phyloP scores from a whole-genome alignment of 768 basidiomycete species.

The Russula lepida region DNA sequence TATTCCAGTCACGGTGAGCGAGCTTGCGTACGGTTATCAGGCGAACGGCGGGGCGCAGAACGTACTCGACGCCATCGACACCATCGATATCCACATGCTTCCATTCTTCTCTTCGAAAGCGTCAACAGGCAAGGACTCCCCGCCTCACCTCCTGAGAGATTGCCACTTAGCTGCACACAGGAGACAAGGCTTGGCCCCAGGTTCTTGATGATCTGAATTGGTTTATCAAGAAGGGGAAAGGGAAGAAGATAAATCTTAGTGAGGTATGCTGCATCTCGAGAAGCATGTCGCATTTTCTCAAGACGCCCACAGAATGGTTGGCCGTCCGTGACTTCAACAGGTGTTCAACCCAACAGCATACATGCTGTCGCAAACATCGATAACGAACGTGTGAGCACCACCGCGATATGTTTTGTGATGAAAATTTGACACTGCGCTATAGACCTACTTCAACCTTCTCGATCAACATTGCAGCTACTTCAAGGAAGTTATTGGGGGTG shows the following conservation, averaged over 20 bases:
- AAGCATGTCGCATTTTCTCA: neutral
- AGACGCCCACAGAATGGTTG: slow-evolving; percentile 54
- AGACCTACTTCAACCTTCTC: slow-evolving; percentile 62
- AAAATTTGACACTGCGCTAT: neutral
- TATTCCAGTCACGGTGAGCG: slow-evolving; percentile 60
- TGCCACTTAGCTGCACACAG: slow-evolving; percentile 26
- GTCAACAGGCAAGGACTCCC: slow-evolving; percentile 39
- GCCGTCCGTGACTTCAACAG: slow-evolving; percentile 55
- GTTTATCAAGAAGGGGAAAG: slow-evolving; percentile 54
- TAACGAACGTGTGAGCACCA: slow-evolving; percentile 43
- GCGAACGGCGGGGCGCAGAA: slow-evolving; percentile 42
- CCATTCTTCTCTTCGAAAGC: slow-evolving; percentile 57
- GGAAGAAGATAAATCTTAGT: slow-evolving; percentile 69
- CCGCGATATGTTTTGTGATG: neutral
- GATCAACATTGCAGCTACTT: slow-evolving; percentile 57
- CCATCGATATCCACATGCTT: slow-evolving; percentile 61
- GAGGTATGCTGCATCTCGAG: slow-evolving; percentile 36
- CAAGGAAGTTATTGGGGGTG: slow-evolving; percentile 52
- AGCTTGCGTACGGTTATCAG: slow-evolving; percentile 36
- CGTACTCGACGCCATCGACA: slow-evolving; percentile 52
- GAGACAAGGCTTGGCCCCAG: slow-evolving; percentile 53
- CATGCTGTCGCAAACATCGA: slow-evolving; percentile 49
- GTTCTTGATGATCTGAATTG: slow-evolving; percentile 52
- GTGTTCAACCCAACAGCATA: slow-evolving; percentile 59
- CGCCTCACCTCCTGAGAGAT: neutral